These are phyloP conservation scores for Chlorella sp. DNA, from an alignment of 139 green algal genomes.

Conservation along the genomic window DNA sequence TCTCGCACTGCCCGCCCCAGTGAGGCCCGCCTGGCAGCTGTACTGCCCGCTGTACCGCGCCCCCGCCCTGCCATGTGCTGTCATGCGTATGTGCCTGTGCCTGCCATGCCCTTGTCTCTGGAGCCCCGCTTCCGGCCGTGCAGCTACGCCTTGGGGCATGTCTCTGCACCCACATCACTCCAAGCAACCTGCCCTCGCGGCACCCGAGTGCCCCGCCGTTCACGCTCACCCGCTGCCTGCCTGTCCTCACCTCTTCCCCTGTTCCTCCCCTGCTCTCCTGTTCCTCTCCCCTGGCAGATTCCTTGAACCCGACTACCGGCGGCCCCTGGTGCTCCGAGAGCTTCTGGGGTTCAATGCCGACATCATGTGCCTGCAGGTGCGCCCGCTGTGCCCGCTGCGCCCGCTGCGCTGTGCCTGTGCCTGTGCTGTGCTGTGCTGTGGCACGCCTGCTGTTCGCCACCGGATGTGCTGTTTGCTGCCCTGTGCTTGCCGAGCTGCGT, in stretches of 20 bases:
- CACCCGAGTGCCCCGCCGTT: neutral
- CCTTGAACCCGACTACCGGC: constrained; percentile 81
- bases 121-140: neutral
- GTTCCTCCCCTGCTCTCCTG: neutral
- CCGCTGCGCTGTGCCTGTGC: neutral
- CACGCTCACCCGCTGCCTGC: neutral
- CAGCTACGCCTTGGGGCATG: neutral
- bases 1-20: constrained; percentile 70
- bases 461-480: neutral
- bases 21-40: constrained; percentile 24
- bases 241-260: neutral
- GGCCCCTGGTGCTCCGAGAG: constrained; percentile 83
- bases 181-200: neutral
- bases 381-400: neutral
- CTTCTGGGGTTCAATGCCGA: constrained; percentile 77
- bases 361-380: constrained; percentile 61
- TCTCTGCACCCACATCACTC: neutral
- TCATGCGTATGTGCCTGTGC: neutral
- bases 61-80: neutral
- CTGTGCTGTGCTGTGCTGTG: neutral
- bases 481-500: too few species aligned
- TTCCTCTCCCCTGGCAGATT: constrained; percentile 42
- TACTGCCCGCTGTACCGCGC: too few species aligned
- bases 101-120: too few species aligned
- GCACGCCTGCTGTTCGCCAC: neutral